A percentile compares a stretch with the other conserved stretches of the same genome.
Conservation (phyloP, 495 filamentous ascomycete species). For the Hypoxylon rickii region DNA sequence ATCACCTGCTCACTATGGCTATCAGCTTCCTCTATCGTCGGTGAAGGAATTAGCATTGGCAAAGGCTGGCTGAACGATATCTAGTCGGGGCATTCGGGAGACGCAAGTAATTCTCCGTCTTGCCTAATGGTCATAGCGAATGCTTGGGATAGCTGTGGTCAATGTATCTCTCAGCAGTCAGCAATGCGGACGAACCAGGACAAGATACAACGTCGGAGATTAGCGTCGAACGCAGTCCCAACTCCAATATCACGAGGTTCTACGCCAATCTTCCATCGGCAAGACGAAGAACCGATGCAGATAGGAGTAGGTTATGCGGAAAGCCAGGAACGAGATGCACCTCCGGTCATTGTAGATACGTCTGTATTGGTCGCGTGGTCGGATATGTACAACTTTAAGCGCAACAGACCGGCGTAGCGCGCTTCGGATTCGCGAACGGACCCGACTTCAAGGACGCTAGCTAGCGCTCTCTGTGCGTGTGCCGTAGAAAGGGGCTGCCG, state of each 20-base stretch:
- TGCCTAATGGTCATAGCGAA: slow-evolving; percentile 46
- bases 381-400: slow-evolving; percentile 51
- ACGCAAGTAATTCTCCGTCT: not conserved
- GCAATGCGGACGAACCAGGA: not conserved
- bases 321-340: slow-evolving; percentile 48
- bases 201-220: not conserved
- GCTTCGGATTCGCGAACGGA: slow-evolving; percentile 57
- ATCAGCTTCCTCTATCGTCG: not conserved
- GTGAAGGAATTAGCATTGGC: not conserved
- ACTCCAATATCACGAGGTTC: slow-evolving; percentile 44
- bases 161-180: slow-evolving; percentile 48
- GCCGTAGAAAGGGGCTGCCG: slow-evolving; percentile 5
- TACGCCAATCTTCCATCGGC: no score
- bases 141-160: slow-evolving; percentile 49
- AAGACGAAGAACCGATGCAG: slow-evolving; percentile 49
- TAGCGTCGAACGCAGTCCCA: not conserved
- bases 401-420: slow-evolving; percentile 45
- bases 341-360: slow-evolving; percentile 52
- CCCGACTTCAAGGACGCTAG: slow-evolving; percentile 45
- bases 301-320: slow-evolving; percentile 54
- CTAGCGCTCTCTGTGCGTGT: not conserved
- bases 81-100: slow-evolving; percentile 40
- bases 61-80: slow-evolving; percentile 34
- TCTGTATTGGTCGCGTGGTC: slow-evolving; percentile 55
- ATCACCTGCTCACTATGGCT: not conserved